These are phyloP conservation scores for Dovyalis caffra DNA, from an alignment of 345 rosid genomes.

Conservation along the genomic window DNA sequence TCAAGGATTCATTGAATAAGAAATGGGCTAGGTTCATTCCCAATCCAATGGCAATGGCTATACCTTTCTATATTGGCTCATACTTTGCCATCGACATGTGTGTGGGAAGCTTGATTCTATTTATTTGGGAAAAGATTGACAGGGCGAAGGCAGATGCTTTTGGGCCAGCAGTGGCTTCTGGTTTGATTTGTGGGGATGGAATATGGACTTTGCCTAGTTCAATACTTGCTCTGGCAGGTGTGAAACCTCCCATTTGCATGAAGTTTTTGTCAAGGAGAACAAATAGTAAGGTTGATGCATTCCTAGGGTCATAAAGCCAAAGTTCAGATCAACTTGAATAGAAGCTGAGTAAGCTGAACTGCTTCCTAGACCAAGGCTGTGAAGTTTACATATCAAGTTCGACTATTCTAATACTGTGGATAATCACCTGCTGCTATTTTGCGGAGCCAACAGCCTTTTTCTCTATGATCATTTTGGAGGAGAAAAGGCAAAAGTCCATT, in stretches of 20 bases:
- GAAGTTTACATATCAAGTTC: background rate
- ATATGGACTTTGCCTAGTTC: slow-evolving; percentile 1
- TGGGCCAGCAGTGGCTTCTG: slow-evolving; percentile 39
- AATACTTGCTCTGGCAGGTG: slow-evolving; percentile 34
- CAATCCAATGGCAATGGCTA: slow-evolving; percentile 47
- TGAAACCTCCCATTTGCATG: slow-evolving; percentile 49
- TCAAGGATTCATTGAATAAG: slow-evolving; percentile 16
- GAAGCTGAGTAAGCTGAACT: background rate
- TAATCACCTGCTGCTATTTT: background rate
- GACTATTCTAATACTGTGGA: background rate
- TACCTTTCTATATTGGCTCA: slow-evolving; percentile 40
- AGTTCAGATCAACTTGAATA: background rate
- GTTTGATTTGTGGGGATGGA: slow-evolving; percentile 24
- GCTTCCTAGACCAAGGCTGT: background rate
- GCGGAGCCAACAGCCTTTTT: background rate
- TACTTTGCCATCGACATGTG: slow-evolving; percentile 52
- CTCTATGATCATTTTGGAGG: background rate
- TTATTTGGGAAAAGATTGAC: slow-evolving; percentile 32
- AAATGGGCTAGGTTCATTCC: slow-evolving; percentile 30
- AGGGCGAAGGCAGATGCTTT: slow-evolving; percentile 28
- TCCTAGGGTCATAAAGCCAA: background rate
- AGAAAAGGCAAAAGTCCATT: background rate
- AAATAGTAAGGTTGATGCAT: slow-evolving; percentile 1
- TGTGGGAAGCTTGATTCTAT: slow-evolving; percentile 33
- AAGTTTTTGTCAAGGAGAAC: slow-evolving; percentile 28